phyloP scores from a whole-genome alignment of 768 basidiomycete genomes.

The Strobilomyces echinocephalus region DNA sequence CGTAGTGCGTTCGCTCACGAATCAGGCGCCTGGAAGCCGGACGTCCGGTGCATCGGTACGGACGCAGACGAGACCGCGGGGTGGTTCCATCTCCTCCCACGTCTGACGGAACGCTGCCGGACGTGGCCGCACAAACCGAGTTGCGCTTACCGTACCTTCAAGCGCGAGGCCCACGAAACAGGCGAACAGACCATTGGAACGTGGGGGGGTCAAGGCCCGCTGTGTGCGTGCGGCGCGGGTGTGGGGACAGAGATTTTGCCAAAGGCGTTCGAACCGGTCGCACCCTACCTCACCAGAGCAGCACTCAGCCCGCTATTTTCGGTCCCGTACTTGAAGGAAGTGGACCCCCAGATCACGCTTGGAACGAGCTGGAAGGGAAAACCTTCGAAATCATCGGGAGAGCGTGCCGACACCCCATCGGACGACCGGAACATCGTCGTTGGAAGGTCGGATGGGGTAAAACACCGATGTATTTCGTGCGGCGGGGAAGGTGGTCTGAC shows the following conservation, averaged over 20 bases:
- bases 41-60: constrained; percentile 1
- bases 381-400: background rate
- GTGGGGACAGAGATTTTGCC: constrained; percentile 13
- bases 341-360: background rate
- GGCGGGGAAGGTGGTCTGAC: background rate
- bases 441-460: background rate
- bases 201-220: constrained; percentile 3
- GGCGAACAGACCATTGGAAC: constrained; percentile 30
- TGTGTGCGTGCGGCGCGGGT: constrained; percentile 15
- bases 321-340: constrained; percentile 42
- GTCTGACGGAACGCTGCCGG: constrained; percentile 50
- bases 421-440: background rate
- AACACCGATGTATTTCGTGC: background rate
- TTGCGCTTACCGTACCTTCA: constrained; percentile 24
- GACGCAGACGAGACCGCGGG: constrained; percentile 21
- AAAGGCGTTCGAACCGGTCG: constrained; percentile 35
- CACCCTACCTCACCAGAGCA: constrained; percentile 43
- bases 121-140: constrained; percentile 47
- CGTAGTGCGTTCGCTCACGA: too few species aligned
- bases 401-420: background rate
- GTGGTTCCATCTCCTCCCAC: constrained; percentile 52
- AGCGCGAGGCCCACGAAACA: constrained; percentile 17
- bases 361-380: background rate
- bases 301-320: constrained; percentile 53
- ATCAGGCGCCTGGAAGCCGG: background rate